A percentile compares a stretch with the other conserved stretches of the same genome.
phyloP scores from a whole-genome alignment of 768 basidiomycete species.

The Peribolospora baueri region DNA sequence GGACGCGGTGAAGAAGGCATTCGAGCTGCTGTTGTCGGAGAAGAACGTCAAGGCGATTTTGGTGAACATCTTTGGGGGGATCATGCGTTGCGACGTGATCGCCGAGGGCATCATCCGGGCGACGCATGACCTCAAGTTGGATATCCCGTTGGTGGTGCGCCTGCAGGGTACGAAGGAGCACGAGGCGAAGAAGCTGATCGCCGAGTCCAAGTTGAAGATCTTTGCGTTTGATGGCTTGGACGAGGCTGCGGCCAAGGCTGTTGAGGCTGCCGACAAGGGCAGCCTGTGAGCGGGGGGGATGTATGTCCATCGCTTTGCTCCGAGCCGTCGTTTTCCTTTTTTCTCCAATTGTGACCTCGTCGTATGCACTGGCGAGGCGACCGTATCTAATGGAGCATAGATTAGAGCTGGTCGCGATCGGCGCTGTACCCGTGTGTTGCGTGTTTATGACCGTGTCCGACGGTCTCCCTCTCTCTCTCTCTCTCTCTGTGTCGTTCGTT shows the following conservation, averaged over 20 bases:
- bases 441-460: no score
- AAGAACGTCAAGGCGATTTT: constrained; percentile 93
- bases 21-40: constrained; percentile 75
- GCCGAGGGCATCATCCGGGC: constrained; percentile 97
- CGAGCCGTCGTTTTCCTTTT: no score
- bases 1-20: constrained; percentile 98
- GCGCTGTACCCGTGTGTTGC: no score
- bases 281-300: no score
- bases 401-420: no score
- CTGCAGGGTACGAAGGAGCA: constrained; percentile 90
- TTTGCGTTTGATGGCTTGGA: constrained; percentile 79
- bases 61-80: constrained; percentile 86
- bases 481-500: no score
- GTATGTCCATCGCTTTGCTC: no score
- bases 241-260: constrained; percentile 43
- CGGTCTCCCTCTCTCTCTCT: no score
- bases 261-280: constrained; percentile 17
- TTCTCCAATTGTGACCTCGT: no score
- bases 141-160: constrained; percentile 72
- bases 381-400: no score
- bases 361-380: no score
- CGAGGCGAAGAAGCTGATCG: constrained; percentile 90
- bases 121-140: constrained; percentile 64
- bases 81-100: constrained; percentile 95
- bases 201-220: constrained; percentile 73